These are phyloP conservation scores for Litsea cubeba DNA, from an alignment of 164 flowering plant species.

Conservation along the genomic window DNA sequence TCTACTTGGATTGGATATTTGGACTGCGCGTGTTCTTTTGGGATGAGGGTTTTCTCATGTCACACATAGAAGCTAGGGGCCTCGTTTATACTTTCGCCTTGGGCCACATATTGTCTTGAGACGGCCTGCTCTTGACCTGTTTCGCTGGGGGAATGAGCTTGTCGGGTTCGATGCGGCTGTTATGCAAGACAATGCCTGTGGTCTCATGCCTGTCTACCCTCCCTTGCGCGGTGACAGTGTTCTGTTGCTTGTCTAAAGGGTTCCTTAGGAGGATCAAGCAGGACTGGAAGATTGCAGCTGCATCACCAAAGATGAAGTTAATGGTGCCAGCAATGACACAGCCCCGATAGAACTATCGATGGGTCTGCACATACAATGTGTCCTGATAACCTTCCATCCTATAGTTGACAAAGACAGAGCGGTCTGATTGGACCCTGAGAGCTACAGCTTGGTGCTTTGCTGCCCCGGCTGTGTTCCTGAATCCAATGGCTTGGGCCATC, in stretches of 20 bases:
- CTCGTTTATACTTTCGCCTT: no score
- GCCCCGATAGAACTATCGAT: constrained; percentile 33
- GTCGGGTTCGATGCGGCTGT: constrained; percentile 20
- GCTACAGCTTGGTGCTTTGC: constrained; percentile 68
- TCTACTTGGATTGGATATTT: no score
- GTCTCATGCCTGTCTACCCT: constrained; percentile 24
- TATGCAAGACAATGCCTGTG: constrained; percentile 33
- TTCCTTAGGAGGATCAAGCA: constrained; percentile 27
- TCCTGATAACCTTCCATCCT: constrained; percentile 57
- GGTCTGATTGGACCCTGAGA: constrained; percentile 46
- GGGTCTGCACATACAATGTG: constrained; percentile 27
- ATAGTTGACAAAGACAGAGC: constrained; percentile 48
- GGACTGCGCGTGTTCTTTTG: no score
- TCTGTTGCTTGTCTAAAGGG: constrained; percentile 33
- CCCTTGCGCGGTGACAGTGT: constrained; percentile 48
- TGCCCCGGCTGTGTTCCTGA: constrained; percentile 62
- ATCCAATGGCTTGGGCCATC: constrained; percentile 49
- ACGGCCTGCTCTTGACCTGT: constrained; percentile 1
- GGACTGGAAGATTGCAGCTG: constrained; percentile 36
- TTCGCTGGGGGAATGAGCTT: constrained; percentile 10
- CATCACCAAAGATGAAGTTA: constrained; percentile 45
- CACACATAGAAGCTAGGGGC: no score
- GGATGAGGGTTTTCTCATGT: no score
- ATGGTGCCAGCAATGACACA: constrained; percentile 37
- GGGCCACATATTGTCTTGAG: no score